Percentiles rank a stretch among this genome's conserved stretches.
Conservation (phyloP, 2,329 filamentous ascomycete genomes). For the Colletotrichum sp. region DNA sequence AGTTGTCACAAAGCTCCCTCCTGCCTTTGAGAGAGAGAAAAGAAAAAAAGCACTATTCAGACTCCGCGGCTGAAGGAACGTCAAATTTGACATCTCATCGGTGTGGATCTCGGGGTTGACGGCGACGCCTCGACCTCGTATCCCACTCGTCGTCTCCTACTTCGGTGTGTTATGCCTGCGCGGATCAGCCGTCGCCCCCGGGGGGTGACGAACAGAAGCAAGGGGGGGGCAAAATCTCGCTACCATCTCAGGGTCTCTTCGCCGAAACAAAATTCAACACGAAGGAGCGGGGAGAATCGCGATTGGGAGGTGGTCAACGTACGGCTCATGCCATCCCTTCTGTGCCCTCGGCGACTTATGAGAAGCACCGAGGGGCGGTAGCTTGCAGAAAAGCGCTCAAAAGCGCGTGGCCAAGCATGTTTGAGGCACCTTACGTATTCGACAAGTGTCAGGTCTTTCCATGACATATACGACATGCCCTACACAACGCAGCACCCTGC, state of each 20-base stretch:
- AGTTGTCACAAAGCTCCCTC: neutral
- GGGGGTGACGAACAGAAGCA: neutral
- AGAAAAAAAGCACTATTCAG: neutral
- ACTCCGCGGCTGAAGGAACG: neutral
- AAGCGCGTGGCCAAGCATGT: neutral
- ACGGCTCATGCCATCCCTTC: neutral
- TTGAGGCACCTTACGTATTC: neutral
- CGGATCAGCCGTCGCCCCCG: neutral
- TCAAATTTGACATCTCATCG: neutral
- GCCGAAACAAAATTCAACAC: neutral
- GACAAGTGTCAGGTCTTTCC: neutral
- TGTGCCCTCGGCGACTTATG: neutral
- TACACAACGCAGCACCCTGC: neutral
- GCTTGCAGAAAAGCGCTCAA: neutral
- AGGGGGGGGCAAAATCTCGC: no score
- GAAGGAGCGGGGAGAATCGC: neutral
- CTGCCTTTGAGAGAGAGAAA: neutral
- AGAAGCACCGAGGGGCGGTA: neutral
- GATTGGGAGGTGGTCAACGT: neutral
- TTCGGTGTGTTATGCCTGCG: slow-evolving; percentile 8
- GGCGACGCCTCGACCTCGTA: neutral
- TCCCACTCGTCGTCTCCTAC: neutral
- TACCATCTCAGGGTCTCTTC: no score
- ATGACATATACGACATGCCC: neutral
- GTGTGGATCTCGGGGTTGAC: neutral